Base-by-base conservation (phyloP, 257 asterid genomes). In the Paulownia fortunei region DNA sequence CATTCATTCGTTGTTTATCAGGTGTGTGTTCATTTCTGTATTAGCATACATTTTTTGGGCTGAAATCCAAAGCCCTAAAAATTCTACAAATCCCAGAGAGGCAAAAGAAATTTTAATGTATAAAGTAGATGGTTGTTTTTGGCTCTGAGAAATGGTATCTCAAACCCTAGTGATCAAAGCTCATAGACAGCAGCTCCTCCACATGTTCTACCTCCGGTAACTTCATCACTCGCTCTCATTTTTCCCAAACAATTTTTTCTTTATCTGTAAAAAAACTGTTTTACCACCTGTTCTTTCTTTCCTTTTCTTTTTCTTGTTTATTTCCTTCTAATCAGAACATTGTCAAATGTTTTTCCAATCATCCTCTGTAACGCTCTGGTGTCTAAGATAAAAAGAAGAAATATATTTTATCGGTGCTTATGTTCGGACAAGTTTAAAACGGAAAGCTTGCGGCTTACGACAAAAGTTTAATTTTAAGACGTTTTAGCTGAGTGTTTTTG, bases 91-190 rank as follows among this genome's bases (percentile, higher is more conserved):
- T 60, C 32, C 36, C 59, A 36, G 19, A 72, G 15, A 72, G 21
- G 42, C 1, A n/a, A 63, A 24, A 42, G 0, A 5, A 8, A 10
- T 41, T 34, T 23, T 47, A 41, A 55, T 19, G 21, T 60, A 19
- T 39, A 2, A n/a, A 44, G 67, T 56, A 9, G 46, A 73, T 61
- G 69, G 36, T 27, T 30, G 26, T 27, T 5, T 9, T 23, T 47
- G 34, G n/a, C 54, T 26, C 36, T 30, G 51, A 55, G 10, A 51
- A 71, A 76, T 62, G 79, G 78, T 34, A 6, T 64, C 69, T 73
- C 71, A 16, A 73, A 65, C 76, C 76, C 83, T 73, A 65, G 30
- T 49, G 36, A 64, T 72, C 75, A 54, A 39, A 52, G 79, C 52
- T 63, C 67, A 62, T n/a, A 52, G 3, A 54, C 58, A 55, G 42